Conservation (phyloP, 2,329 filamentous ascomycete species). For the Shiraia sp. region DNA sequence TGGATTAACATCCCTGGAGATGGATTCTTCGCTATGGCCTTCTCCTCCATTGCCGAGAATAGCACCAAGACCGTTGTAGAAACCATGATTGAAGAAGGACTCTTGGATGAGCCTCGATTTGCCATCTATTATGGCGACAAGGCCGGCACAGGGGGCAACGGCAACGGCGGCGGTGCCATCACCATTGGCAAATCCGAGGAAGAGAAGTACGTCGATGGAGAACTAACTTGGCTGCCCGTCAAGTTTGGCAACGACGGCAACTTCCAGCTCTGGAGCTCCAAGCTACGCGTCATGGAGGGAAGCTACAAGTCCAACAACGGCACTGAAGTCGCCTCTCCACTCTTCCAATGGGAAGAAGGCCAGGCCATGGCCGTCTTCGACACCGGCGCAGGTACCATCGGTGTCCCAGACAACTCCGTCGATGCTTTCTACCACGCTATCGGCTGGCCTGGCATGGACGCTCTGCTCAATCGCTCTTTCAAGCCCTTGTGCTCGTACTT, state of each 20-base stretch:
- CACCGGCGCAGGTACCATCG: conserved; percentile 20
- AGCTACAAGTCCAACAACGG: conserved; percentile 8
- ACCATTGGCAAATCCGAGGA: conserved; percentile 43
- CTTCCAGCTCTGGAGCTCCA: conserved; percentile 19
- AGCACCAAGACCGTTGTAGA: conserved; percentile 17
- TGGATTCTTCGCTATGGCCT: conserved; percentile 21
- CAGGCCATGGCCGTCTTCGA: conserved; percentile 16
- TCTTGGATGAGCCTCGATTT: conserved; percentile 18
- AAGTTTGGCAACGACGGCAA: conserved; percentile 3
- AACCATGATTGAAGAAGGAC: conserved; percentile 17
- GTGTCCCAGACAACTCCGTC: conserved; percentile 11
- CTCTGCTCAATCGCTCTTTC: conserved; percentile 7
- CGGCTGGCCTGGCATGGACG: conserved; percentile 21
- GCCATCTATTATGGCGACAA: conserved; percentile 20
- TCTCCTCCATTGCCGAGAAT: conserved; percentile 20
- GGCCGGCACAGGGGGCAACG: conserved; percentile 3
- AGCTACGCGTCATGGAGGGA: conserved; percentile 10
- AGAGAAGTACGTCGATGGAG: conserved; percentile 65
- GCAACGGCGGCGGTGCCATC: conserved; percentile 20
- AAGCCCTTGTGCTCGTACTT: conserved; percentile 20
- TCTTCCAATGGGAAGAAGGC: no score
- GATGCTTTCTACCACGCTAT: conserved; percentile 20
- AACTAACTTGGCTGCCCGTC: conserved; percentile 52
- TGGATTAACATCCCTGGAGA: conserved; percentile 24
- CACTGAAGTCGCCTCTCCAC: conserved; percentile 3